Percentiles rank a stretch among this genome's conserved stretches.
Evolutionary conservation across 2,329 filamentous ascomycete genomes (phyloP).

Genomic region (Sphaerulina musiva): DNA sequence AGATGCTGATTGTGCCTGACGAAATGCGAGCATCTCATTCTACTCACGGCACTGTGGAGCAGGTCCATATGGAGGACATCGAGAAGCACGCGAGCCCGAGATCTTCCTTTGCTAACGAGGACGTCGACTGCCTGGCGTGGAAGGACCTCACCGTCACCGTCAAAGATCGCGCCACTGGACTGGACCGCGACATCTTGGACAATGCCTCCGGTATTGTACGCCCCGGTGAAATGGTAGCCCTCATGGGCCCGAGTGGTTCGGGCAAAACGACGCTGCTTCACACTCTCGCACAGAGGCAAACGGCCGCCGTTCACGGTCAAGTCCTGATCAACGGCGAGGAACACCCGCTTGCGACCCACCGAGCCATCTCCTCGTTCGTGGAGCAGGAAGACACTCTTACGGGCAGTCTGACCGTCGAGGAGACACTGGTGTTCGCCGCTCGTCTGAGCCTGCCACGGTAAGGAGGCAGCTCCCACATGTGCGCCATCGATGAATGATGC

Average conservation of each 20-base stretch:
- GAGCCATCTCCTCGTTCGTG: slow-evolving; percentile 63
- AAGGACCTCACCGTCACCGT: slow-evolving; percentile 58
- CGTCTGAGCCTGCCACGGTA: slow-evolving; percentile 48
- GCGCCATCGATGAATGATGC: neutral
- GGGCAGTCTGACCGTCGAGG: slow-evolving; percentile 67
- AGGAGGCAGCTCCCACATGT: slow-evolving; percentile 40
- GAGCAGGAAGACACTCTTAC: slow-evolving; percentile 81
- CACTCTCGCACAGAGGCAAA: slow-evolving; percentile 58
- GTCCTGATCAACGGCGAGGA: slow-evolving; percentile 55
- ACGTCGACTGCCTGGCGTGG: slow-evolving; percentile 59
- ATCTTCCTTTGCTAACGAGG: slow-evolving; percentile 49
- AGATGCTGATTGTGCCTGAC: slow-evolving; percentile 20
- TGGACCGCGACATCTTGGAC: slow-evolving; percentile 39
- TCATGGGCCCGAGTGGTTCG: slow-evolving; percentile 65
- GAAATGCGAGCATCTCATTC: slow-evolving; percentile 9
- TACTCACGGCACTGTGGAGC: slow-evolving; percentile 7
- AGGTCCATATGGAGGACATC: slow-evolving; percentile 15
- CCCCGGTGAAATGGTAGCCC: slow-evolving; percentile 63
- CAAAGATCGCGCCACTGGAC: slow-evolving; percentile 58
- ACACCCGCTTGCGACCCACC: slow-evolving; percentile 26
- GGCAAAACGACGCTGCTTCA: slow-evolving; percentile 82
- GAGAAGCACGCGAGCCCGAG: slow-evolving; percentile 14
- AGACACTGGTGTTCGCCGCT: slow-evolving; percentile 70
- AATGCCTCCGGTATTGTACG: slow-evolving; percentile 18
- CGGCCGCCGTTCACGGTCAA: slow-evolving; percentile 44